Percentiles rank a stretch among this genome's conserved stretches.
Evolutionary conservation across 305 asterid genomes (phyloP).

Genomic region (Fraxinus albicans): DNA sequence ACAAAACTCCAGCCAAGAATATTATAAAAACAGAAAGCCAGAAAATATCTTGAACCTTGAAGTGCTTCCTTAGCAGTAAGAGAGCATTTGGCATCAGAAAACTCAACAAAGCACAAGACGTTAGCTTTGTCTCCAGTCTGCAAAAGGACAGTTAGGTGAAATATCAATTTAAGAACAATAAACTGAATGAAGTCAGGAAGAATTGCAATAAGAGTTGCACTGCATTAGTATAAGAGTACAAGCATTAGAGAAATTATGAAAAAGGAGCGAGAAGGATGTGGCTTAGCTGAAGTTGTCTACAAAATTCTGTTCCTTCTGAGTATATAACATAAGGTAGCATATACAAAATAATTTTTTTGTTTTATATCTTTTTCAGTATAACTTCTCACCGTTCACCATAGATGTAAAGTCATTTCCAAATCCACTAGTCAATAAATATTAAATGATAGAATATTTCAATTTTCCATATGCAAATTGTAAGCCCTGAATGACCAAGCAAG

Average conservation of each 20-base stretch:
- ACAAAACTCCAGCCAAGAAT: background rate
- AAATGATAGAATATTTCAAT: background rate
- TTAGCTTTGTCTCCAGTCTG: slow-evolving; percentile 39
- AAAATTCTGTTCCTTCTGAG: background rate
- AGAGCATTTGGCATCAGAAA: slow-evolving; percentile 42
- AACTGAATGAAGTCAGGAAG: background rate
- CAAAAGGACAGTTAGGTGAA: background rate
- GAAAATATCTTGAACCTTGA: slow-evolving; percentile 29
- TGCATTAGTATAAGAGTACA: background rate
- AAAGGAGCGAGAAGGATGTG: background rate
- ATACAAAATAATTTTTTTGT: background rate
- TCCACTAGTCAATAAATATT: background rate
- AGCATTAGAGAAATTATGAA: background rate
- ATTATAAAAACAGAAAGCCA: background rate
- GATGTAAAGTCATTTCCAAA: background rate
- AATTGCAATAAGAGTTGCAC: background rate
- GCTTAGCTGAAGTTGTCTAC: background rate
- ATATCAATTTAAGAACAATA: background rate
- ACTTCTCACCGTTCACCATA: background rate
- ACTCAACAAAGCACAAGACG: slow-evolving; percentile 47
- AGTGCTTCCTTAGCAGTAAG: slow-evolving; percentile 39
- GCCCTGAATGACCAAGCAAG: background rate
- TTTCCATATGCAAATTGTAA: background rate
- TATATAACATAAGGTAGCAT: background rate
- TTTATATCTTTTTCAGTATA: background rate